phyloP scores from a whole-genome alignment of 169 alveolate species.

The Plasmodium relictum region DNA sequence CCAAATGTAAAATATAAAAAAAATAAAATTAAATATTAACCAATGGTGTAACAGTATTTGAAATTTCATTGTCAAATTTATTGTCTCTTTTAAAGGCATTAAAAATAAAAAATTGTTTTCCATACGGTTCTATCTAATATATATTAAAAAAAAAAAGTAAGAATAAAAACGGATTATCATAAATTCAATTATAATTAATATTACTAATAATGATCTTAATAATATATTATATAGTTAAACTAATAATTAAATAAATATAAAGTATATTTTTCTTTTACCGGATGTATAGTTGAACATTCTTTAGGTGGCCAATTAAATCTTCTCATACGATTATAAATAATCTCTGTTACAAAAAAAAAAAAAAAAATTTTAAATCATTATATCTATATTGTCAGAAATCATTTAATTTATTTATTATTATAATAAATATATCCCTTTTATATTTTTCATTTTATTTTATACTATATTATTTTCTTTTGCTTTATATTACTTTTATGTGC shows the following conservation, averaged over 20 bases:
- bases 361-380: conserved; percentile 1
- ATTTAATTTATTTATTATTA: neutral
- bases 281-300: conserved; percentile 73
- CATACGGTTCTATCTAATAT: conserved; percentile 56
- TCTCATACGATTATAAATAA: conserved; percentile 61
- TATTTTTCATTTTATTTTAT: neutral
- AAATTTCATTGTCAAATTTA: conserved; percentile 55
- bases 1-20: neutral
- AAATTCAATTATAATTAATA: neutral
- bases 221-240: too few species aligned
- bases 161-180: neutral
- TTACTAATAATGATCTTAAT: neutral
- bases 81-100: conserved; percentile 71
- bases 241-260: neutral
- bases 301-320: conserved; percentile 77
- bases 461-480: neutral
- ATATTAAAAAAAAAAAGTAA: neutral
- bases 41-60: conserved; percentile 57
- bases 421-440: neutral
- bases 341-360: conserved; percentile 21
- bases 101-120: conserved; percentile 69
- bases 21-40: conserved; percentile 6
- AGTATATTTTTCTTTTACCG: conserved; percentile 46
- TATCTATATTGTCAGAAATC: neutral
- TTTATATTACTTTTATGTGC: conserved; percentile 64